These are phyloP conservation scores for Avena eriantha DNA, from an alignment of 176 grass and related monocot genomes.

Conservation along the genomic window DNA sequence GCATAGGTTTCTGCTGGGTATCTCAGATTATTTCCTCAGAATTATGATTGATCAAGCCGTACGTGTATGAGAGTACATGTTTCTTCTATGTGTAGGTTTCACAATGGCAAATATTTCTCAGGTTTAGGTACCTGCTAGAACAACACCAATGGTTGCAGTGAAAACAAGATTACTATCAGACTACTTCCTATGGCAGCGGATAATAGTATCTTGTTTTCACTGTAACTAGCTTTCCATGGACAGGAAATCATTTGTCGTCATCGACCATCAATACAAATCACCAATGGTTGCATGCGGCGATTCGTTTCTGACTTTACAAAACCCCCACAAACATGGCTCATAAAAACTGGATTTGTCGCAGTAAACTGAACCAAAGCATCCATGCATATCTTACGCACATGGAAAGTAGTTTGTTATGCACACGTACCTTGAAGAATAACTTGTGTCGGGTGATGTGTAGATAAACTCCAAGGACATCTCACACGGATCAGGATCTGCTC, in stretches of 20 bases:
- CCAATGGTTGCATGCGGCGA: background rate
- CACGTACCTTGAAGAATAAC: constrained; percentile 27
- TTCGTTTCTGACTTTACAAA: background rate
- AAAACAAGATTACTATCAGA: background rate
- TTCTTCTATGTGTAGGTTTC: constrained; percentile 2
- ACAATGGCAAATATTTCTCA: background rate
- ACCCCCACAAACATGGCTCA: background rate
- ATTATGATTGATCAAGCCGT: background rate
- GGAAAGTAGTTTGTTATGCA: background rate
- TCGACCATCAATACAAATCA: background rate
- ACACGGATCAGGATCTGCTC: constrained; percentile 15
- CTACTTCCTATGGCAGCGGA: background rate
- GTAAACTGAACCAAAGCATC: background rate
- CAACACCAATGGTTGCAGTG: background rate
- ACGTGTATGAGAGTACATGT: background rate
- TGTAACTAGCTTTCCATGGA: background rate
- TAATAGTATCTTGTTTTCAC: background rate
- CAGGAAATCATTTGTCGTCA: background rate
- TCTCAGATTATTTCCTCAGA: background rate
- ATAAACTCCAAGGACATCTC: background rate
- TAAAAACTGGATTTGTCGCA: background rate
- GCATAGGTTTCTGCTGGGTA: background rate
- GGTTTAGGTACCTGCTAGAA: background rate
- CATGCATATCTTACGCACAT: constrained; percentile 21
- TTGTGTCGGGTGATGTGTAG: background rate